phyloP scores from a whole-genome alignment of 805 yeast genomes.

The Monosporozyma aerobia region DNA sequence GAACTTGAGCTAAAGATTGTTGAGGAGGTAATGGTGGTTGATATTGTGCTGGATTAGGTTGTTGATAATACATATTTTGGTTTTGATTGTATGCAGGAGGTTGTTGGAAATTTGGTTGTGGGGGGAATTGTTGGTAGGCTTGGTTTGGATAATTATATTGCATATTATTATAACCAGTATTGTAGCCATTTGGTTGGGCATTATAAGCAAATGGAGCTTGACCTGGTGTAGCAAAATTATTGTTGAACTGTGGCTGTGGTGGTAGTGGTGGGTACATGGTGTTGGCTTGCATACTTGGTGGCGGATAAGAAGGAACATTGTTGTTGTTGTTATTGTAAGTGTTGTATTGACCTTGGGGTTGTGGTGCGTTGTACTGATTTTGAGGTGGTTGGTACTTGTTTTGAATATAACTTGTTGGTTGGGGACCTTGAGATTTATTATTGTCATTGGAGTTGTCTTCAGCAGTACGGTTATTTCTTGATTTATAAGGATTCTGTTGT shows the following conservation, averaged over 20 bases:
- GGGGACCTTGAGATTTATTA: background rate
- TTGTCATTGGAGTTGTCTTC: background rate
- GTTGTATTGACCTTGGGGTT: background rate
- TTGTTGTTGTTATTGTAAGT: background rate
- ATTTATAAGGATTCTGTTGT: slow-evolving; percentile 4
- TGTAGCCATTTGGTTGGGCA: background rate
- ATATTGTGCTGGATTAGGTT: slow-evolving; percentile 8
- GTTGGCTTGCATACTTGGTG: background rate
- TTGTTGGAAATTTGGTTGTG: slow-evolving; percentile 10
- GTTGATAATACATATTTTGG: slow-evolving; percentile 4
- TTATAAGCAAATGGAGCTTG: slow-evolving; percentile 2
- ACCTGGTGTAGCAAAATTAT: background rate
- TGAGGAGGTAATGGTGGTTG: slow-evolving; percentile 9
- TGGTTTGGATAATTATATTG: slow-evolving; percentile 7
- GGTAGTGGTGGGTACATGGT: background rate
- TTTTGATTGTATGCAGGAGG: slow-evolving; percentile 7
- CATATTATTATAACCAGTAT: slow-evolving; percentile 3
- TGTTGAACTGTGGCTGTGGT: background rate
- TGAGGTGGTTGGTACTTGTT: background rate
- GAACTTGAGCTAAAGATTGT: slow-evolving; percentile 15
- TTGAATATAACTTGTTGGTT: background rate
- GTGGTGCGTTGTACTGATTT: background rate
- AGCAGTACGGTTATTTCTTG: slow-evolving; percentile 6
- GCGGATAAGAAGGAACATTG: background rate
- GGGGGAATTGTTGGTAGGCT: slow-evolving; percentile 11